Conservation (phyloP, 768 basidiomycete genomes). For the Tylopilus sp. region DNA sequence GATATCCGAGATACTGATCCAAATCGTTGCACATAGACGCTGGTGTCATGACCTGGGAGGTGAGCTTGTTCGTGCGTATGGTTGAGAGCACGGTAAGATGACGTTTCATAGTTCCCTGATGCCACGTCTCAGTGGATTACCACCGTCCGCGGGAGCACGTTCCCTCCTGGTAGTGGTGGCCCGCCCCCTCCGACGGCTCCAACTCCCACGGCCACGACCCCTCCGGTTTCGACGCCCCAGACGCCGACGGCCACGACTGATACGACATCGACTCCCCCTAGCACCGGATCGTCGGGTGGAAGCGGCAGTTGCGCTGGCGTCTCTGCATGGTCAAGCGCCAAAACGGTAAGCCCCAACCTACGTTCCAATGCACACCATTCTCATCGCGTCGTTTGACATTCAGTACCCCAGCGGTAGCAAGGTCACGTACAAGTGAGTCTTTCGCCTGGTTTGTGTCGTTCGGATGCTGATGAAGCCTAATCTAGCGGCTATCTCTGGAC, state of each 20-base stretch:
- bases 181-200: neutral
- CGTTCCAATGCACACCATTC: neutral
- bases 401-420: conserved; percentile 42
- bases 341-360: conserved; percentile 32
- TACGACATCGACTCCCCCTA: neutral
- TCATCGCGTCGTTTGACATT: neutral
- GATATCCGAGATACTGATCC: conserved; percentile 28
- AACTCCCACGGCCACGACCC: neutral
- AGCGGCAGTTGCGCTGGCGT: conserved; percentile 36
- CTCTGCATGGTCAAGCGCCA: conserved; percentile 38
- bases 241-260: neutral
- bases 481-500: conserved; percentile 45
- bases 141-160: neutral
- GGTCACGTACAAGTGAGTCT: conserved; percentile 38
- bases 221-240: neutral
- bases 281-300: neutral
- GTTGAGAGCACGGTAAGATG: neutral
- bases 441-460: too few species aligned
- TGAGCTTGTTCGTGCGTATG: neutral
- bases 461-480: neutral
- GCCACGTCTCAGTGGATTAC: neutral
- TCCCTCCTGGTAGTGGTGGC: neutral
- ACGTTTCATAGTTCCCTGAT: neutral
- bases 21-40: conserved; percentile 21
- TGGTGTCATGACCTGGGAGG: conserved; percentile 34